These are phyloP conservation scores for Auxenochlorella protothecoides DNA, from an alignment of 139 green algal genomes.

Conservation along the genomic window DNA sequence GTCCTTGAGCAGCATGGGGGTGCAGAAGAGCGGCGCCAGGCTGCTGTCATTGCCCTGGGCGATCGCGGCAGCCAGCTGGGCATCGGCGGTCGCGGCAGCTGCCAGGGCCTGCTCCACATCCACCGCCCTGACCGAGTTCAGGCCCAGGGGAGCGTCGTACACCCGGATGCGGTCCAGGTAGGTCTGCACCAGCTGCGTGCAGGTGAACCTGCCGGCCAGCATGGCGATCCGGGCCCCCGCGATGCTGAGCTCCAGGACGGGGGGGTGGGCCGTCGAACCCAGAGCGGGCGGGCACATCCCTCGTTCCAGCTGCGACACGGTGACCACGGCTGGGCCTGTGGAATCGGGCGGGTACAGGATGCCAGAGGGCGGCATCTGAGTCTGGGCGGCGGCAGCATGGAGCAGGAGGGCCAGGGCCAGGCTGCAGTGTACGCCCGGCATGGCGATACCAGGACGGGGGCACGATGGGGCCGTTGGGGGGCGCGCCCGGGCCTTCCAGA, in stretches of 20 bases:
- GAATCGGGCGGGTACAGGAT: neutral
- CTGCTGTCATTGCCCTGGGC: neutral
- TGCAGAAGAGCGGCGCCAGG: constrained; percentile 10
- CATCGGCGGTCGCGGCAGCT: neutral
- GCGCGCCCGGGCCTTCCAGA: too few species aligned
- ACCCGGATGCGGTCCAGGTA: constrained; percentile 13
- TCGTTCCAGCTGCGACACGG: neutral
- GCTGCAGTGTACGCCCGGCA: too few species aligned
- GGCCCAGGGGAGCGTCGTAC: constrained; percentile 1
- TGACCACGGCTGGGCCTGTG: constrained; percentile 2
- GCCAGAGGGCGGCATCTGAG: neutral
- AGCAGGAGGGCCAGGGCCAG: too few species aligned
- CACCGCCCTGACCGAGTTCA: constrained; percentile 2
- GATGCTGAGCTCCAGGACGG: constrained; percentile 14
- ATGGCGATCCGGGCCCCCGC: neutral
- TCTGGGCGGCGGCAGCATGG: neutral
- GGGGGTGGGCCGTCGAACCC: neutral
- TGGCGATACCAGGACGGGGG: too few species aligned
- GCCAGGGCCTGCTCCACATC: constrained; percentile 1
- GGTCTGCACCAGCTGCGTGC: constrained; percentile 6
- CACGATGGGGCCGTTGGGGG: too few species aligned
- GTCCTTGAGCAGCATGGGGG: constrained; percentile 20
- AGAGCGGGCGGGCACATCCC: constrained; percentile 1
- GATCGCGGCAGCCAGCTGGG: neutral
- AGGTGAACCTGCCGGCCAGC: constrained; percentile 10